Evolutionary conservation across 2,329 filamentous ascomycete genomes (phyloP), one percentile per base, ranked within the genome.

Genomic region (Pseudophaeomoniella oleicola): DNA sequence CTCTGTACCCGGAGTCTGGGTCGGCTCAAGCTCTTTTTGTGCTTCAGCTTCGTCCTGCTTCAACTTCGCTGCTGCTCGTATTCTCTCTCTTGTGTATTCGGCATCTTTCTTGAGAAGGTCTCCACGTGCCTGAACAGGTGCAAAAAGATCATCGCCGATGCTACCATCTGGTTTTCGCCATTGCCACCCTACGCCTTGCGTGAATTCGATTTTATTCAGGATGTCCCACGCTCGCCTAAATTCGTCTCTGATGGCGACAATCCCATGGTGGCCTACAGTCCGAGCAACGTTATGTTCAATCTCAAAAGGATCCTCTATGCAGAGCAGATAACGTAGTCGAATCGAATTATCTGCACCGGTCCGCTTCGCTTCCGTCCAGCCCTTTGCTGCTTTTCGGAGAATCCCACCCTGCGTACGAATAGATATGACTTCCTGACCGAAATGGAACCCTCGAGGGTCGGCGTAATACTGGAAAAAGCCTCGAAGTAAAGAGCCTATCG

Each of bases 281-380:
- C 84, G 69, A 3, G 82, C 87, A 19, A 94, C 81, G 47, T 94
- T 94, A 57, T 94, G 85, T 30, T 85, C 78, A 2, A 77, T 59
- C 60, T 94, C 85, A 50, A 94, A 94, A 0, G 87, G 87, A 53
- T 94, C 87, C 53, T 94, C 87, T 41, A 94, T 87, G 19, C 84
- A 83, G 45, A 94, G 81, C 3, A 94, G 69, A 54, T 85, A 93
- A 10, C 85, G 75, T 50, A 86, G 75, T 2, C 81, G 73, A 11
- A 88, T 69, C 4, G 78, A 71, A 16, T 75, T 58, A 4, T 75
- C 50, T 18, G 59, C 71, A 0, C 80, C 86, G 12, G 42, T 36
- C 42, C 46, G 45, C 52, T 77, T 81, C 4, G 84, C 83, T n/a
- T 78, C 78, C 1, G 79, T 82, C 87, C 87, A 94, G 1, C 79